phyloP scores from a whole-genome alignment of 2,329 filamentous ascomycete species.

The Diaporthe nobilis region DNA sequence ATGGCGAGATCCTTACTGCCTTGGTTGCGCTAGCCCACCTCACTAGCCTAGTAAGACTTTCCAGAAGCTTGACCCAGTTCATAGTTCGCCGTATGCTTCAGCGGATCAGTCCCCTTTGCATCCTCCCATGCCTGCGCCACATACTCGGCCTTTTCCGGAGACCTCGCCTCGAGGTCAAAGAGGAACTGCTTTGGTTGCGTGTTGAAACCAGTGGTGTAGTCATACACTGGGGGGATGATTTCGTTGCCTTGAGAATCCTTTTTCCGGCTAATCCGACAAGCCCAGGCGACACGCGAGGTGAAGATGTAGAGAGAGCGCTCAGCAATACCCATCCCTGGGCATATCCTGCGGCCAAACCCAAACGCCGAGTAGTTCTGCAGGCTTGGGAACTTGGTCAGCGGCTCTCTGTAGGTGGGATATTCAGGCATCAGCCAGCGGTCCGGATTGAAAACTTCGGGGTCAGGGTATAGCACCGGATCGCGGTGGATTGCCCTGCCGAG shows the following conservation, averaged over 20 bases:
- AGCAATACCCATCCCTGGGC: background rate
- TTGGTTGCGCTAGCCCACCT: too few relatives aligned
- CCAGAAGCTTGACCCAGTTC: background rate
- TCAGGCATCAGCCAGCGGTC: constrained; percentile 1
- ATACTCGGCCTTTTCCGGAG: background rate
- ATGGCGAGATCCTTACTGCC: background rate
- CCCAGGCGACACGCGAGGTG: background rate
- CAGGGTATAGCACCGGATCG: constrained; percentile 5
- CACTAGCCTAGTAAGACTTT: background rate
- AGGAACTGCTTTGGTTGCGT: constrained; percentile 1
- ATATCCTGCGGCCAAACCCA: background rate
- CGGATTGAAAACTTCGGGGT: background rate
- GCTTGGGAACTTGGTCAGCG: constrained; percentile 2
- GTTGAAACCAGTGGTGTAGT: background rate
- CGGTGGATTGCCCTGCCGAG: constrained; percentile 1
- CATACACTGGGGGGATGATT: background rate
- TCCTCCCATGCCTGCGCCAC: constrained; percentile 4
- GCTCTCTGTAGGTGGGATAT: constrained; percentile 5
- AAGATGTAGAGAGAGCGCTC: constrained; percentile 8
- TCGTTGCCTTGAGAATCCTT: constrained; percentile 11
- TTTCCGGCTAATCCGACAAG: background rate
- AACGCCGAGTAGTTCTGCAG: constrained; percentile 5
- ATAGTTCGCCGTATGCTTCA: constrained; percentile 19
- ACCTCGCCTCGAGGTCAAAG: constrained; percentile 22
- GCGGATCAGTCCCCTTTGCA: background rate